Base-by-base conservation (phyloP, 2,329 filamentous ascomycete genomes). In the Cercospora citrullina region DNA sequence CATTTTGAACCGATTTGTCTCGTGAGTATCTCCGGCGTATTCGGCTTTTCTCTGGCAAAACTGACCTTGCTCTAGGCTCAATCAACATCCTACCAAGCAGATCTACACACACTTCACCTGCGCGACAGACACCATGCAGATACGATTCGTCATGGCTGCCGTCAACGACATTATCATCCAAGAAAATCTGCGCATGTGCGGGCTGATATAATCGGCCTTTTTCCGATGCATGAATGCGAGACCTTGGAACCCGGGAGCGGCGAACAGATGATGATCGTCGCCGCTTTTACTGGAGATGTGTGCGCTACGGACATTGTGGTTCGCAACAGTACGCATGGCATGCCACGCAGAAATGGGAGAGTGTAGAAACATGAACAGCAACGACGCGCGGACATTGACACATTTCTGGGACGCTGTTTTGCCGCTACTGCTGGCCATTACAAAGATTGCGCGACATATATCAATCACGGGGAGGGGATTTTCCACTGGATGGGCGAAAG, bases 131-230 rank as follows among this genome's bases (percentile, higher is more conserved):
- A 99, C 95, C 33, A 97, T 95, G 77, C 95, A 99, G 82, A 99
- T 99, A 77, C 90, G 95, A 79, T 98, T 99, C 86, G 95, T 99
- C 83, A 99, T 99, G 95, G 94, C 94, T 70, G 95, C 95, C 74
- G 95, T 99, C 78, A 99, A 99, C 84, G 95, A 99, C 84, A 99
- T 99, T 81, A 99, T 99, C 84, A 99, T 99, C 81, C 95, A 99
- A 85, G 95, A 98, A 84, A 99, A 99, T 84, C 89, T 99, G 73
- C 91, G 95, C 81, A 87, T 96, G 81, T 97, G 94, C 83, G 94
- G 94, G 87, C 86, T 98, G 81, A 97, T 98, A 87, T 97, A 91
- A 74, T 68, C 70, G 62, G 63, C 68, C 65, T 45, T 45, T 9
- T 33, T 21, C 9, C 31, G 55, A 30, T 30, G 26, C 23, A 55